Evolutionary conservation across 192 early-diverging fungal genomes (phyloP), one percentile per base, ranked within the genome.

Genomic region (Linnemannia exigua): DNA sequence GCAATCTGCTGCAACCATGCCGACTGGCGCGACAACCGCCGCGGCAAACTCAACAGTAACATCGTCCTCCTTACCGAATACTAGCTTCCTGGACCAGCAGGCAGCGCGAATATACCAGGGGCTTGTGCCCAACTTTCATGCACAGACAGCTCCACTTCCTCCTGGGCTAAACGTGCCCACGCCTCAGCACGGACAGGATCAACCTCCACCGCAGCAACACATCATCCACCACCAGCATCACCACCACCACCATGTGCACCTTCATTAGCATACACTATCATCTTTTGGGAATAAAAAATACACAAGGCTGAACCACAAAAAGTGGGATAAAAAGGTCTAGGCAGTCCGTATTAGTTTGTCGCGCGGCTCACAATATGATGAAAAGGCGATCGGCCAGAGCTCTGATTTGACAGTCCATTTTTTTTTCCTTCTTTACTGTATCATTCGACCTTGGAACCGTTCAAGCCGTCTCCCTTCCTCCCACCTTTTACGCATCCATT

Each of bases 171-270:
- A 77, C 25, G 14, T 38, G 17, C 47, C 76, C 28, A 2, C 72
- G 19, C 12, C 37, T 8, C 77, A 79, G 41, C 77, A 79, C 6
- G 7, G 7, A 44, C 50, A 25, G 50, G 67, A 67, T 41, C 68
- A 35, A 11, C 41, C 71, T 51, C 71, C 28, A 54, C 52, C 52
- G 25, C 76, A 78, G 67, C 76, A 78, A 50, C 76, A 78, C 25
- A 78, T 78, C 20, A 61, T 78, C 47, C 76, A 78, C 37, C 76
- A 78, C 36, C 76, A 78, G 28, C 73, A 74, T 74, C 73, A 74
- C 12, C 54, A 74, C 54, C 70, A 79, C 44, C 77, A 79, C 44
- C 77, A 79, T 25, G 66, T 69, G 14, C 76, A 78, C 52, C 69
- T 79, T 44, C 77, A 79, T 72, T 79, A 79, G 77, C 68, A 70